Percentiles rank a stretch among this genome's conserved stretches.
Conservation (phyloP, 2,329 filamentous ascomycete genomes). For the Endothia cerciana region DNA sequence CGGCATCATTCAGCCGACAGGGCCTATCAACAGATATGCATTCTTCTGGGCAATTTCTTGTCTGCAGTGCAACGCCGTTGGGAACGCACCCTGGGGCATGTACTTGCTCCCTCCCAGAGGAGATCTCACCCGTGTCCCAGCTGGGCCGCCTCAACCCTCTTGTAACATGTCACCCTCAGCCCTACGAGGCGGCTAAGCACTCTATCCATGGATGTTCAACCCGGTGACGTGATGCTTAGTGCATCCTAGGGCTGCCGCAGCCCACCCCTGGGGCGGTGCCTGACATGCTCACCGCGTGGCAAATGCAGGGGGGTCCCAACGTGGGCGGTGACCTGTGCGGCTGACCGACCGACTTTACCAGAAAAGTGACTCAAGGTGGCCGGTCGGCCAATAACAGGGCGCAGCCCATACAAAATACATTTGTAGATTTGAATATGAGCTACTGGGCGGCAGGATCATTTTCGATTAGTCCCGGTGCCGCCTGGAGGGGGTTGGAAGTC, state of each 20-base stretch:
- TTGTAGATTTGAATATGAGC: background rate
- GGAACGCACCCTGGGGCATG: no score
- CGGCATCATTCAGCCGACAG: background rate
- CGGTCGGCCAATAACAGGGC: background rate
- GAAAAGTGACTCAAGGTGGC: no score
- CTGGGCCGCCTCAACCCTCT: no score
- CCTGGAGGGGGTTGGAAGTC: background rate
- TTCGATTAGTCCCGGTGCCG: background rate
- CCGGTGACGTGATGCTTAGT: background rate
- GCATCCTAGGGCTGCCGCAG: no score
- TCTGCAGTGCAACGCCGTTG: no score
- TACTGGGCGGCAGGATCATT: background rate
- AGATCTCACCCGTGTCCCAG: no score
- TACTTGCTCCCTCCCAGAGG: no score
- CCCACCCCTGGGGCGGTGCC: background rate
- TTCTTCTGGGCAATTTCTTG: background rate
- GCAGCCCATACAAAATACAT: no score
- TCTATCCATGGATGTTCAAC: background rate
- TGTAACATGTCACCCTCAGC: background rate
- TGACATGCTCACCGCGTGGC: background rate
- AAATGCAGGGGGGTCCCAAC: constrained; percentile 1
- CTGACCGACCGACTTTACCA: no score
- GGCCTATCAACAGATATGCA: no score
- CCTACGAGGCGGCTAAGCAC: background rate
- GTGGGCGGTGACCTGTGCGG: background rate